Evolutionary conservation across 228 moss, liverwort and hornwort species (phyloP).

Genomic region (Sphagnum magellanicum): DNA sequence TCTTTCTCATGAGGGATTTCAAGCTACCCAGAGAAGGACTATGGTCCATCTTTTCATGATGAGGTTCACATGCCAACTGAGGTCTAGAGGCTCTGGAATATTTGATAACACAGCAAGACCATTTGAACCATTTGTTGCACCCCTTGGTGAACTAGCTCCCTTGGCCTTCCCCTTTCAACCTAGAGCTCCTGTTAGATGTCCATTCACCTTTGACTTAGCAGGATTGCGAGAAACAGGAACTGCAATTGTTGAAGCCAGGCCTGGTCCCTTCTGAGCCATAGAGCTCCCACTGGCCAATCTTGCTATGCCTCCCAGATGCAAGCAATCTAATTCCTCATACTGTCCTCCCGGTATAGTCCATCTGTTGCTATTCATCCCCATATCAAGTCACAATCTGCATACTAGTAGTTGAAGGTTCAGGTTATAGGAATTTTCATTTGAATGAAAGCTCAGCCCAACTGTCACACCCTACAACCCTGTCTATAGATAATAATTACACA

Average conservation of each 20-base stretch:
- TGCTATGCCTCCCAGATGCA: conserved; percentile 15
- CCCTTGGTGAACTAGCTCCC: conserved; percentile 26
- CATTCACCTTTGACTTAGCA: conserved; percentile 41
- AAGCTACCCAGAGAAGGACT: no score
- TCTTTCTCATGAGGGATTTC: no score
- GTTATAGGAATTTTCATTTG: no score
- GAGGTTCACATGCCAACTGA: no score
- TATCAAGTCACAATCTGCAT: conserved; percentile 16
- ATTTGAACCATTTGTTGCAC: conserved; percentile 19
- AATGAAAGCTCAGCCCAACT: no score
- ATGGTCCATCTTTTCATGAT: no score
- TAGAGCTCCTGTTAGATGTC: conserved; percentile 15
- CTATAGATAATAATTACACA: no score
- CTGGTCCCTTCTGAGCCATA: conserved; percentile 9
- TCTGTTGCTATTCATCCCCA: conserved; percentile 7
- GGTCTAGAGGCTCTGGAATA: background rate
- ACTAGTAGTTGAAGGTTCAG: conserved; percentile 4
- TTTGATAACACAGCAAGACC: conserved; percentile 9
- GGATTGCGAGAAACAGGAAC: conserved; percentile 18
- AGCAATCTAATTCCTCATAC: conserved; percentile 18
- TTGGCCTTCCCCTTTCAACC: conserved; percentile 47
- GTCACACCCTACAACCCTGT: no score
- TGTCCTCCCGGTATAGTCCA: background rate
- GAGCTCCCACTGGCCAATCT: conserved; percentile 15
- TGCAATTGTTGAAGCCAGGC: conserved; percentile 12